Evolutionary conservation across 2,329 filamentous ascomycete species (phyloP), one percentile per base, ranked within the genome.

Genomic region (Rutstroemia sp.): DNA sequence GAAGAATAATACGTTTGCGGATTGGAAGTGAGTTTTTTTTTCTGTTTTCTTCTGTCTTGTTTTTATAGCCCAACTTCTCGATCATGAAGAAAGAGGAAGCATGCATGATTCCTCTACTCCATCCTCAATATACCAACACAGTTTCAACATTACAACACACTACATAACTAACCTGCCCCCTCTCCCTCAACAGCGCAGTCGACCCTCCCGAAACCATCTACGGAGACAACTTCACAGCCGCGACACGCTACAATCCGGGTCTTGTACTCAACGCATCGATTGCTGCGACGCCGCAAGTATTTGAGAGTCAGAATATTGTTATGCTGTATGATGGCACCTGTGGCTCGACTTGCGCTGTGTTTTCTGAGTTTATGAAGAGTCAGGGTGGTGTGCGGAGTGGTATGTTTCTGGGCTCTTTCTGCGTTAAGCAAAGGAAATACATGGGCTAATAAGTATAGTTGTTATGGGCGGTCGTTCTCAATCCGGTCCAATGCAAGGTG

Each of bases 391-490:
- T 86, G 3, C 78, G 77, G 16, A 48, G 46, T 48, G n/a, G 46
- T 51, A 27, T 51, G 49, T 51, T 12, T 10, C 41, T 16, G 60
- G 79, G 4, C 12, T 46, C 10, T 8, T 4, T 37, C 21, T 30
- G 23, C 23, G 23, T 23, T 23, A 5, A 23, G 27, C 7, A 30
- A 30, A 7, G 27, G 27, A 23, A 23, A 23, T 23, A 23, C 23
- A 23, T 2, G 27, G 10, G 27, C 27, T 30, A 30, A 30, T 30
- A 9, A 3, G 27, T 23, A 9, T 78, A 42, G 73, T 86, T 49
- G 75, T 75, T 1, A 72, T 83, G 19, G 84, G 85, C 16, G 85
- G 85, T 2, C 77, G 79, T 1, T 78, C 83, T 1, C 71, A 71
- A 12, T 65, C 72, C 1, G 70, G 70, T 0, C 76, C 78, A 1